A percentile compares a stretch with the other conserved stretches of the same genome.
phyloP scores from a whole-genome alignment of 495 filamentous ascomycete species.

The Aspergillus ostianus region DNA sequence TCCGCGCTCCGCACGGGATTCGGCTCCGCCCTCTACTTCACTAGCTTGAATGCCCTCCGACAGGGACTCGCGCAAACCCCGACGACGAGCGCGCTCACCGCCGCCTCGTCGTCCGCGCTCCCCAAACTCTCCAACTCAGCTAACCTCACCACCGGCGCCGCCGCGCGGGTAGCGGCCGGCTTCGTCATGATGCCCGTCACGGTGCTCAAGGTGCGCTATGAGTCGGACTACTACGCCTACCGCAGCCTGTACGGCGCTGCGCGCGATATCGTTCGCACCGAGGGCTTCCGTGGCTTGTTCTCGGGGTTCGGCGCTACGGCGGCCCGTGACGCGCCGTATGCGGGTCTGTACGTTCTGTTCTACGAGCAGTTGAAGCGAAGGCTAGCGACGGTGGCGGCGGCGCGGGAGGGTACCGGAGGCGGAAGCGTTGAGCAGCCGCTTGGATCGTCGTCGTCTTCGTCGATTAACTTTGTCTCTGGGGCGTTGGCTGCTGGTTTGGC shows the following conservation, averaged over 20 bases:
- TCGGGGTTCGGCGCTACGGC: constrained; percentile 92
- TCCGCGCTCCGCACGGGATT: constrained; percentile 89
- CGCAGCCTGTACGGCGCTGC: constrained; percentile 69
- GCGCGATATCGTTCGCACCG: constrained; percentile 67
- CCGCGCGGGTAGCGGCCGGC: constrained; percentile 79
- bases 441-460: constrained; percentile 49
- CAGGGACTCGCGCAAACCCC: constrained; percentile 57
- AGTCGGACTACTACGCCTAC: constrained; percentile 82
- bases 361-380: constrained; percentile 85
- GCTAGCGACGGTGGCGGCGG: constrained; percentile 42
- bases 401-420: not conserved
- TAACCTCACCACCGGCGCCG: constrained; percentile 81
- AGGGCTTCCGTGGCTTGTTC: constrained; percentile 85
- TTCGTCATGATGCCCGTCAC: constrained; percentile 96
- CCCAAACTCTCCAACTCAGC: constrained; percentile 81
- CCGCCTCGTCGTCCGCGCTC: constrained; percentile 64
- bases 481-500: constrained; percentile 76
- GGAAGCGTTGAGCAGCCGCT: constrained; percentile 8
- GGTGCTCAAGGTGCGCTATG: constrained; percentile 94
- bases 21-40: constrained; percentile 94
- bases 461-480: constrained; percentile 83
- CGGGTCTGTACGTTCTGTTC: constrained; percentile 88
- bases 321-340: constrained; percentile 90
- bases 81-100: constrained; percentile 23
- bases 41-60: constrained; percentile 77